Base-by-base conservation (phyloP, 1,284 basidiomycete genomes). In the Cryptococcus sp. region DNA sequence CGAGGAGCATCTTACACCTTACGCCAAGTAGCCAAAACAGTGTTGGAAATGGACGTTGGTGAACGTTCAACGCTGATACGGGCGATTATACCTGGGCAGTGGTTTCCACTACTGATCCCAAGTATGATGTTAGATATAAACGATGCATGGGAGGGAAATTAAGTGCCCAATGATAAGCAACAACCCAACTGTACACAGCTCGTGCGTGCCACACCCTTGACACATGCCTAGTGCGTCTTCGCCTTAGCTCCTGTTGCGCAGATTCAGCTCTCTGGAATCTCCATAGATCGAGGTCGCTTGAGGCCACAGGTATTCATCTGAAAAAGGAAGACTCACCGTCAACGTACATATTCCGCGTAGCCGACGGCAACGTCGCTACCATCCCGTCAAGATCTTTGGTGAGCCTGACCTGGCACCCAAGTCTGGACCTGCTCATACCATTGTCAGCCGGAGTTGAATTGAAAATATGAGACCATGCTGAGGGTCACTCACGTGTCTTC, bases 291-390 rank as follows among this genome's bases (percentile, higher is more conserved):
- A 47, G n/a, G n/a, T n/a, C n/a, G n/a, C 9, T 21, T 12, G 20
- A 15, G 9, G 12, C 23, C 20, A 11, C 20, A 21, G 45, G 16
- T 5, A 23, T n/a, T 21, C 4, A 56, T 15, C 11, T 37, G 53
- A 24, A 24, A 59, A 39, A 15, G 36, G 38, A 59, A 40, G 20
- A 77, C 84, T 70, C 63, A 87, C 88, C 91, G 72, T 93, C 90
- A 35, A 96, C 92, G 73, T 92, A 94, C 91, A 98, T 92, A 79
- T 98, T 98, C 70, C 95, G 80, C 35, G 95, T 98, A 16, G 95
- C 94, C 9, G 89, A 83, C 0, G 96, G 96, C 28, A 98, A 78
- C 18, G 82, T 88, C n/a, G 86, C 89, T 1, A 84, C 84, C 74
- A 96, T 87, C 23, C 91, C 94, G 70, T 97, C 88, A 59, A 96